These are phyloP conservation scores for Adansonia digitata DNA, from an alignment of 345 rosid genomes.

Conservation along the genomic window DNA sequence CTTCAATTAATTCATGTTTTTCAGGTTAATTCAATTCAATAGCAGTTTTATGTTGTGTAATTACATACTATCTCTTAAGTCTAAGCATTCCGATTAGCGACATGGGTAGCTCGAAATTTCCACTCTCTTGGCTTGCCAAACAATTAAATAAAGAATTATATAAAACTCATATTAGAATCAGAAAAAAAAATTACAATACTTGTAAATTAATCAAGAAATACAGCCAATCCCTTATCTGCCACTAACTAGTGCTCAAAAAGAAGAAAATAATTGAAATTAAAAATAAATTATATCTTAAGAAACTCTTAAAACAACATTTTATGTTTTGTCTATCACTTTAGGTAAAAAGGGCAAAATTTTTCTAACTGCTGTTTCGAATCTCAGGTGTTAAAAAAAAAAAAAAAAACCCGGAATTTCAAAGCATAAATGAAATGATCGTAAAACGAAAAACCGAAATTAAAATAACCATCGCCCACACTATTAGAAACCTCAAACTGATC, in stretches of 20 bases:
- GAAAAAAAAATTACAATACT: neutral
- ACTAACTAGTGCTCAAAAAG: neutral
- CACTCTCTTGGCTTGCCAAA: neutral
- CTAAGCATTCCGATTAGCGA: neutral
- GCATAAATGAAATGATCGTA: neutral
- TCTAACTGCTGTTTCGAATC: neutral
- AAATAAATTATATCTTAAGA: neutral
- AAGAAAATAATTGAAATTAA: neutral
- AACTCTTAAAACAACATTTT: neutral
- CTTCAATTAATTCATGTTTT: neutral
- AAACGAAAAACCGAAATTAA: neutral
- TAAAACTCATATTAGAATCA: neutral
- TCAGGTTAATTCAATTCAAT: neutral
- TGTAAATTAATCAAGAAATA: neutral
- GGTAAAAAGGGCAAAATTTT: neutral
- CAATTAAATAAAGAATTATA: neutral
- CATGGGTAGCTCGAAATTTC: neutral
- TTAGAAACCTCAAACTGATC: neutral
- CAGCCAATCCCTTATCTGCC: neutral
- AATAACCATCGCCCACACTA: neutral
- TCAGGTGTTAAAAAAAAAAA: neutral
- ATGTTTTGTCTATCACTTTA: neutral
- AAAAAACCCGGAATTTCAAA: neutral
- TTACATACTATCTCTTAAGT: neutral
- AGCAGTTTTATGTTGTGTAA: neutral